These are phyloP conservation scores for Endoconidiophora polonica DNA, from an alignment of 2,329 filamentous ascomycete genomes.

Conservation along the genomic window DNA sequence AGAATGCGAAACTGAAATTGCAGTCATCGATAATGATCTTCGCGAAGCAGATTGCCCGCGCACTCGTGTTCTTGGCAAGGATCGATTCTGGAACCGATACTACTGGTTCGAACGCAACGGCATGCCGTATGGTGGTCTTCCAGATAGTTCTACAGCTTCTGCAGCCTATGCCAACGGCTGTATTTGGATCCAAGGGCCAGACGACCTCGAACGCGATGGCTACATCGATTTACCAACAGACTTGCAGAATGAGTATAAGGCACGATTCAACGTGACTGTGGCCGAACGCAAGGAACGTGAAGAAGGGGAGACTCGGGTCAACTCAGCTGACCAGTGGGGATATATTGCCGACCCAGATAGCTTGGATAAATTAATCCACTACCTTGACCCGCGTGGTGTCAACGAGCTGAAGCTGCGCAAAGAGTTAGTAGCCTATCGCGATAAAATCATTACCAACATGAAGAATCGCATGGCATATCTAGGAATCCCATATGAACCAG, in stretches of 20 bases:
- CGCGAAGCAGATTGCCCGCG: constrained; percentile 87
- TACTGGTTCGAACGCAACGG: constrained; percentile 99
- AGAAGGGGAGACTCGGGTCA: constrained; percentile 67
- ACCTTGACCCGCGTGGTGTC: constrained; percentile 74
- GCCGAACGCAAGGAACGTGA: constrained; percentile 71
- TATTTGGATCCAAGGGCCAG: constrained; percentile 90
- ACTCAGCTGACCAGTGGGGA: constrained; percentile 69
- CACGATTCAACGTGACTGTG: constrained; percentile 65
- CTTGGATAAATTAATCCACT: constrained; percentile 63
- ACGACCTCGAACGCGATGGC: constrained; percentile 69
- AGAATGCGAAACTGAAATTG: constrained; percentile 72
- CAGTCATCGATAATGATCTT: constrained; percentile 73
- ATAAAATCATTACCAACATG: constrained; percentile 68
- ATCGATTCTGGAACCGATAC: constrained; percentile 95
- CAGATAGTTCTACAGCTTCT: constrained; percentile 69
- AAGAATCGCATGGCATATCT: constrained; percentile 61
- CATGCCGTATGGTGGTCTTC: constrained; percentile 85
- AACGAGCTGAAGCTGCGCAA: constrained; percentile 81
- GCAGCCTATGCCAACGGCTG: constrained; percentile 88
- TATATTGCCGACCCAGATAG: constrained; percentile 71
- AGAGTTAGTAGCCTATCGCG: constrained; percentile 60
- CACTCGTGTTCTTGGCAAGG: constrained; percentile 76
- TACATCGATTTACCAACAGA: constrained; percentile 66
- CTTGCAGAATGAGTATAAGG: constrained; percentile 57
- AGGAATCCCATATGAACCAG: constrained; percentile 24